Conservation (phyloP, 805 yeast genomes). For the Phaffomyces thermotolerans region DNA sequence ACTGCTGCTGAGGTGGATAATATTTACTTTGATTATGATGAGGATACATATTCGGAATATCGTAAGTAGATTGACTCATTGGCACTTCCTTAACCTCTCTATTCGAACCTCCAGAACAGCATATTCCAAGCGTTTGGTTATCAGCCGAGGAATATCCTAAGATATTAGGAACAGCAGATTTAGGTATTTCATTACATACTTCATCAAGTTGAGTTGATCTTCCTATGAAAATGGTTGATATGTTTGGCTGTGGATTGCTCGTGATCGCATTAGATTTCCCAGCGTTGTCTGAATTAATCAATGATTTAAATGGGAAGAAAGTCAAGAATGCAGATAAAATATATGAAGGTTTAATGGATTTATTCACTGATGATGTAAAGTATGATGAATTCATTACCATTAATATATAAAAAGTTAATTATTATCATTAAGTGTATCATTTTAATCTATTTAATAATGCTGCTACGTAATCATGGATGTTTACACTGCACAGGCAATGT, state of each 20-base stretch:
- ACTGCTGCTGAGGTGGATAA: neutral
- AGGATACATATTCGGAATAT: slow-evolving; percentile 20
- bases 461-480: neutral
- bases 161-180: slow-evolving; percentile 67
- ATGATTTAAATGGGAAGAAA: slow-evolving; percentile 62
- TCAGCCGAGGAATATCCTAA: slow-evolving; percentile 71
- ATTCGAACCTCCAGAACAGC: slow-evolving; percentile 17
- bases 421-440: slow-evolving; percentile 7
- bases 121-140: slow-evolving; percentile 58
- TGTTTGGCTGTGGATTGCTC: slow-evolving; percentile 95
- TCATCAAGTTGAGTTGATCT: slow-evolving; percentile 91
- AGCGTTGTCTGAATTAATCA: slow-evolving; percentile 73
- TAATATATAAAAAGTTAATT: neutral
- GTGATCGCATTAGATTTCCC: slow-evolving; percentile 73
- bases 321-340: slow-evolving; percentile 40
- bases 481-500: neutral
- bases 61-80: slow-evolving; percentile 8
- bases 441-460: neutral
- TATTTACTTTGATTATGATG: neutral
- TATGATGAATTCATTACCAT: slow-evolving; percentile 19
- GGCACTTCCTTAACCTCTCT: slow-evolving; percentile 3
- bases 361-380: slow-evolving; percentile 28
- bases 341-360: slow-evolving; percentile 32
- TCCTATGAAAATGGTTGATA: slow-evolving; percentile 95
- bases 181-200: slow-evolving; percentile 84